Conservation (phyloP, 352 stramenopile species). For the Phytophthora citricola region DNA sequence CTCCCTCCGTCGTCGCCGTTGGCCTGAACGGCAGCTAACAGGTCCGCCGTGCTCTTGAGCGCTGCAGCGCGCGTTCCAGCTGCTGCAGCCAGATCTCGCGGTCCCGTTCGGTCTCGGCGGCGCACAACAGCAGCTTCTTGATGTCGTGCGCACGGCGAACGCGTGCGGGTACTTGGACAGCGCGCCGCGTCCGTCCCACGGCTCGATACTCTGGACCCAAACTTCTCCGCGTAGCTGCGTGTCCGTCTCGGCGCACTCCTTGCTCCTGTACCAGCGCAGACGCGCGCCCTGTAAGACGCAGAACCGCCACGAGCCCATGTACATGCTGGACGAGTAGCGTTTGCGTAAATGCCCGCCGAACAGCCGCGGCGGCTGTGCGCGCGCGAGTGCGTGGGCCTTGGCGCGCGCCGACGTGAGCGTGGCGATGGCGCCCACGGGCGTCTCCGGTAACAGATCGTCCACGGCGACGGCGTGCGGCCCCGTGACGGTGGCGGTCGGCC, state of each 20-base stretch:
- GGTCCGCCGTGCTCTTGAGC: slow-evolving; percentile 34
- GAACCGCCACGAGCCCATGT: slow-evolving; percentile 83
- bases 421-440: slow-evolving; percentile 20
- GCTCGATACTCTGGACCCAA: slow-evolving; percentile 61
- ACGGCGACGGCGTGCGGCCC: slow-evolving; percentile 1
- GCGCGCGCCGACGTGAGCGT: slow-evolving; percentile 13
- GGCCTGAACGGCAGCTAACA: slow-evolving; percentile 9
- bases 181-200: slow-evolving; percentile 63
- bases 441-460: slow-evolving; percentile 22
- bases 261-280: slow-evolving; percentile 73
- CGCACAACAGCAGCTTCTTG: slow-evolving; percentile 70
- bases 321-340: slow-evolving; percentile 67
- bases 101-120: slow-evolving; percentile 46
- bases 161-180: slow-evolving; percentile 61
- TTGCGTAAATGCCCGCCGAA: slow-evolving; percentile 74
- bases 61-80: slow-evolving; percentile 33
- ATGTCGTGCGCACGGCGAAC: slow-evolving; percentile 69
- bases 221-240: slow-evolving; percentile 65
- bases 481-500: not conserved
- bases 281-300: slow-evolving; percentile 69
- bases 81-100: slow-evolving; percentile 58
- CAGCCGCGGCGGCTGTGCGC: slow-evolving; percentile 6
- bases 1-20: slow-evolving; percentile 39
- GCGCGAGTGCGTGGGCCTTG: slow-evolving; percentile 6
- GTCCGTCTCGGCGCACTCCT: slow-evolving; percentile 57